phyloP scores from a whole-genome alignment of 2,329 filamentous ascomycete genomes.

The Colletotrichum somersetense region DNA sequence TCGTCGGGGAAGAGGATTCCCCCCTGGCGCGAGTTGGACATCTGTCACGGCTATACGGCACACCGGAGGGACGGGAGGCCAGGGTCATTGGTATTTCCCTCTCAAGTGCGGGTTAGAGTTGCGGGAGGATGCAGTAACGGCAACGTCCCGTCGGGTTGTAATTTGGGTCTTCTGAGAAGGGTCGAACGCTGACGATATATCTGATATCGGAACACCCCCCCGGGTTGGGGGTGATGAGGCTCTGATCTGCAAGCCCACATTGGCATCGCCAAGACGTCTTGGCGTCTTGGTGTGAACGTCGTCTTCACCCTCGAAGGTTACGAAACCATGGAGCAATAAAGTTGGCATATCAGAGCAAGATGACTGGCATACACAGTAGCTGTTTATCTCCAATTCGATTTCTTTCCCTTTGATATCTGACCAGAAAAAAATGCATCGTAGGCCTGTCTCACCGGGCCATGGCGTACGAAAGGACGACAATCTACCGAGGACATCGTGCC shows the following conservation, averaged over 20 bases:
- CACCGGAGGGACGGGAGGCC: not conserved
- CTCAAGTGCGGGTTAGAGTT: slow-evolving; percentile 8
- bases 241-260: slow-evolving; percentile 26
- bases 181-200: not conserved
- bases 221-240: slow-evolving; percentile 35
- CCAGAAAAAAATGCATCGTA: not conserved
- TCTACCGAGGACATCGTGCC: not conserved
- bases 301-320: not conserved
- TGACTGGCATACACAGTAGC: not conserved
- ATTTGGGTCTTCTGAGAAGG: not conserved
- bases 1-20: not conserved
- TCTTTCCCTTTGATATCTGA: not conserved
- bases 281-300: slow-evolving; percentile 28
- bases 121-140: slow-evolving; percentile 18
- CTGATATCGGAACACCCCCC: not conserved
- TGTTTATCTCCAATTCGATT: not conserved
- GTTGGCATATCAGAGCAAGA: not conserved
- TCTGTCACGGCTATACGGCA: slow-evolving; percentile 17
- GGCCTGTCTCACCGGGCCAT: not conserved
- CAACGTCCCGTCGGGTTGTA: not conserved
- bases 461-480: not conserved
- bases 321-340: not conserved
- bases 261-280: slow-evolving; percentile 28
- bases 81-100: not conserved
- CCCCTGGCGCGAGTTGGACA: slow-evolving; percentile 6